A percentile compares a stretch with the other conserved stretches of the same genome.
phyloP scores from a whole-genome alignment of 2,329 filamentous ascomycete species.

The Cercospora sp. region DNA sequence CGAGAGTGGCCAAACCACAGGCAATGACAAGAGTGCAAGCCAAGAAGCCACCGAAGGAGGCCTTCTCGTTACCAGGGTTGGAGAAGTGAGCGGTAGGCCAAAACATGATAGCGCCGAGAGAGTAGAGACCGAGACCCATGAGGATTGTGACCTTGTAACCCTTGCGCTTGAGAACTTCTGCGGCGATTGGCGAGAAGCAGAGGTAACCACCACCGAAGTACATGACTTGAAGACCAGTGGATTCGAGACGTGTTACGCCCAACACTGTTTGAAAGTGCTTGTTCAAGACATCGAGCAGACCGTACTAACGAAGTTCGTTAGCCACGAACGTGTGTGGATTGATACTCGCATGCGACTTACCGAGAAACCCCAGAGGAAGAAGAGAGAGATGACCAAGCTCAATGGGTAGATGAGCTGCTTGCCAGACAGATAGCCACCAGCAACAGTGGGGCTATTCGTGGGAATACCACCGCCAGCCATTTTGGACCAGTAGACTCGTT shows the following conservation, averaged over 20 bases:
- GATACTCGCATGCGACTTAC: not conserved
- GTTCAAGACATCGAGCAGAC: constrained; percentile 39
- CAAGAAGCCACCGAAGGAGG: constrained; percentile 42
- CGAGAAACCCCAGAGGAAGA: constrained; percentile 45
- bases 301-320: not conserved
- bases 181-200: constrained; percentile 45
- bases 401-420: constrained; percentile 53
- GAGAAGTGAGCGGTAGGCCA: constrained; percentile 43
- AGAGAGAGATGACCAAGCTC: constrained; percentile 48
- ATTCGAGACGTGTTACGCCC: constrained; percentile 44
- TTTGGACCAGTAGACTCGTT: not conserved
- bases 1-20: constrained; percentile 43
- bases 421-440: constrained; percentile 47
- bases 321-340: not conserved
- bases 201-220: constrained; percentile 48
- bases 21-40: constrained; percentile 43
- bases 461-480: constrained; percentile 46
- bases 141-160: constrained; percentile 50
- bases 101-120: constrained; percentile 42
- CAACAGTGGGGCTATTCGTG: constrained; percentile 40
- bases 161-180: constrained; percentile 46
- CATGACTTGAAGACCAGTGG: constrained; percentile 47
- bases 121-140: constrained; percentile 42
- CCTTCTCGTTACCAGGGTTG: constrained; percentile 32
- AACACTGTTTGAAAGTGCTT: constrained; percentile 42